Base-by-base conservation (phyloP, 768 basidiomycete genomes). In the Pleurotus tuber-regium region DNA sequence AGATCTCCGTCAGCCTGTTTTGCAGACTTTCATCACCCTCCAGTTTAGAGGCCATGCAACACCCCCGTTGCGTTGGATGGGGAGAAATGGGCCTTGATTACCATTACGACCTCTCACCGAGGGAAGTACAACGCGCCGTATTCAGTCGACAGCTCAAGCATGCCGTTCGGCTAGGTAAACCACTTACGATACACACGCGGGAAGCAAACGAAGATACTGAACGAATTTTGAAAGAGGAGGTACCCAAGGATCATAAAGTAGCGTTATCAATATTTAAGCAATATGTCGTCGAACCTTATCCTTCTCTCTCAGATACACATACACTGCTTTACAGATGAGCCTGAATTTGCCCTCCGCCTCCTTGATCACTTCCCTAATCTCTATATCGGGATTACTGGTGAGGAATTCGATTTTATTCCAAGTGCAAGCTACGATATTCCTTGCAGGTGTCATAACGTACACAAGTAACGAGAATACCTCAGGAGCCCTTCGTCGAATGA, bases 1-100 rank as follows among this genome's bases (percentile, higher is more conserved):
- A 31, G 14, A 23, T 31, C 12, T 29, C 46, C 12, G 14, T 16
- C 28, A 29, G 12, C 11, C 1, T 29, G 29, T n/a, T 26, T 11
- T 16, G 2, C 4, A 36, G 29, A 19, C 14, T 19, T 40, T 50
- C 5, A 18, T 35, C 5, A n/a, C 14, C 9, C 12, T 36, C 1
- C 59, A 90, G 87, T 24, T 53, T 89, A 43, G 82, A 84, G 61
- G 89, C 89, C 2, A 88, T 91, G 81, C 39, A 71, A 0, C 90
- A 92, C 58, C 87, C 89, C 1, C 81, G 86, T 9, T 92, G 89
- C 59, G 89, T 93, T 5, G 89, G 89, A 2, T 88, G 87, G 84
- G 92, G 92, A 1, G 92, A 95, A 61, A 92, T 92, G 51, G 90
- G 92, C 0, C 76, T 91, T 10, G 91, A 93, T 55, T 92, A 89